These are phyloP conservation scores for Penicillium sp. DNA, from an alignment of 2,329 filamentous ascomycete species.

Conservation along the genomic window DNA sequence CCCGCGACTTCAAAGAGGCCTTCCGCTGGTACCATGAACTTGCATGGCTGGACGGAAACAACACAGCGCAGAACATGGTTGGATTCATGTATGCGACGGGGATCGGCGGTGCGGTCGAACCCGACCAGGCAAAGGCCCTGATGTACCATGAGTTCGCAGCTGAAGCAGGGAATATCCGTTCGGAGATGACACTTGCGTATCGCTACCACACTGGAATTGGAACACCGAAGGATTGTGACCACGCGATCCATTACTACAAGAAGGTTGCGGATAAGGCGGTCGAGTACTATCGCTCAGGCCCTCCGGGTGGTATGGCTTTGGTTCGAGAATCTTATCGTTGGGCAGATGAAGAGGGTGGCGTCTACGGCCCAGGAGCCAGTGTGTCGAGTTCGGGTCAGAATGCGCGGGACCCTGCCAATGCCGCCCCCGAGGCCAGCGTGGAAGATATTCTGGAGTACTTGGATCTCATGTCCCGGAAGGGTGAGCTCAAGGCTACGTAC, in stretches of 20 bases:
- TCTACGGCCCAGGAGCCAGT: constrained; percentile 94
- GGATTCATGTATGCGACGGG: constrained; percentile 95
- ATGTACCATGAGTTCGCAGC: constrained; percentile 95
- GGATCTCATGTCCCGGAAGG: constrained; percentile 84
- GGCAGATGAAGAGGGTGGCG: constrained; percentile 84
- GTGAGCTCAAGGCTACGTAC: constrained; percentile 82
- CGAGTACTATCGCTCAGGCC: constrained; percentile 79
- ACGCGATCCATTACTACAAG: constrained; percentile 85
- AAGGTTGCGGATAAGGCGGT: constrained; percentile 91
- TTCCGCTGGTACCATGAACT: constrained; percentile 79
- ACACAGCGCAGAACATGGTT: constrained; percentile 91
- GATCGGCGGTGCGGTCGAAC: constrained; percentile 73
- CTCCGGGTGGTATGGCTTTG: constrained; percentile 80
- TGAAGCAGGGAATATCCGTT: constrained; percentile 73
- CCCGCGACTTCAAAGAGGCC: constrained; percentile 73
- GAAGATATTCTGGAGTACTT: constrained; percentile 95
- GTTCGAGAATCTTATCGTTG: constrained; percentile 77
- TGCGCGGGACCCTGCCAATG: constrained; percentile 70
- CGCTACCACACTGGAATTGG: constrained; percentile 83
- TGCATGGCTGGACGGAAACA: constrained; percentile 75
- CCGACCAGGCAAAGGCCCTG: constrained; percentile 86
- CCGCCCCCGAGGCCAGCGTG: constrained; percentile 79
- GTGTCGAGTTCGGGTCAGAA: constrained; percentile 82
- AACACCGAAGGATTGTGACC: constrained; percentile 79
- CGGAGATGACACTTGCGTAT: constrained; percentile 91